Base-by-base conservation (phyloP, 2,329 filamentous ascomycete species). In the Epichloe bromicola region DNA sequence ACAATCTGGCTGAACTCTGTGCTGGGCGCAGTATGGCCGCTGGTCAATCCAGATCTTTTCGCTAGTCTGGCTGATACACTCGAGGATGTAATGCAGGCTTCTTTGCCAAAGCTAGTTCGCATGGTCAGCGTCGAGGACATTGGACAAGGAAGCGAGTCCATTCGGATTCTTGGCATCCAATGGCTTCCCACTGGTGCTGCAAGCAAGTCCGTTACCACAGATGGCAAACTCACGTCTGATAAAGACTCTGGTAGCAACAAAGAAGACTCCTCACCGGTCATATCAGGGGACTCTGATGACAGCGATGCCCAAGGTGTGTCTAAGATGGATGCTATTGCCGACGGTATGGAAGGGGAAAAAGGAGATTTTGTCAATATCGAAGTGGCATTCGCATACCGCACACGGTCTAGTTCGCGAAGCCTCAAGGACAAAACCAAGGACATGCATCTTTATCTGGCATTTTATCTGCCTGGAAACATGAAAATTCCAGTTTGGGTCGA, bases 11-110 rank as follows among this genome's bases (percentile, higher is more conserved):
- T 88, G 50, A 88, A 88, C 60, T 82, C 78, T 4, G 63, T 88
- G 1, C 61, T 88, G 7, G 70, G 75, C 4, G 78, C 83, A 1
- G 74, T 88, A 5, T 88, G 85, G 85, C 83, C 83, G 0, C 71
- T 89, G 33, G 74, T 88, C 59, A 88, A 88, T 59, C 85, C 85
- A 0, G 85, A 88, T 58, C 71, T 89, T 2, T 88, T 88, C 58
- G 74, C 77, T 1, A 80, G 78, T 36, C 63, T 88, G 2, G 76
- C 80, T 0, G 85, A 88, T 58, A 85, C 79, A 30, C 74, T 89
- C 4, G 85, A 88, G 65, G 85, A 88, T 62, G 82, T 88, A 46
- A 88, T 88, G 85, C 85, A 88, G 66, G 84, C 85, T 2, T 85
- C 81, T 8, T 67, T 88, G 17, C 83, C 85, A 0, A 80, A 75